Base-by-base conservation (phyloP, 1,284 basidiomycete species). In the Papiliotrema fonsecae region DNA sequence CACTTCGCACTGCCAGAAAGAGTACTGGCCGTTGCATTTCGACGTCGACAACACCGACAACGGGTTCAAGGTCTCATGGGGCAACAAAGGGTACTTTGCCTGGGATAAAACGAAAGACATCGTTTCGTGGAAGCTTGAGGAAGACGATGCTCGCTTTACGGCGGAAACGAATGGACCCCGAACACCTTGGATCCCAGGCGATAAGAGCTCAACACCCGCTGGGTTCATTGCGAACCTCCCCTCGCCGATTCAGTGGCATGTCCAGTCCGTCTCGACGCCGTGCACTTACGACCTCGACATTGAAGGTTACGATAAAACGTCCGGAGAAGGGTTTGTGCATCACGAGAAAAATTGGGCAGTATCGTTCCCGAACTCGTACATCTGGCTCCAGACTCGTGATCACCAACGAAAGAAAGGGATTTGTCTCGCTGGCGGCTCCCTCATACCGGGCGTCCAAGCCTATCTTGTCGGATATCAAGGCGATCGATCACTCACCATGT, bases 291-390 rank as follows among this genome's bases (percentile, higher is more conserved):
- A 47, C 6, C 47, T 60, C 22, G 19, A 27, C 18, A 34, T 54
- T n/a, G 26, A 34, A 2, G 21, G 38, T 16, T 31, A 26, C 35
- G 24, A 21, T 11, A 16, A 24, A 27, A 19, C 14, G 11, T 10
- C 7, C 32, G 58, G 61, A 2, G 27, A 24, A 24, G 61, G 56
- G 1, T 45, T 41, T 18, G 58, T 52, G 3, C 61, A 62, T 34
- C 31, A 47, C n/a, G 61, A 62, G 47, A 62, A 62, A 54, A 62
- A 62, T 27, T 62, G 61, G 61, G 61, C 61, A 13, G 26, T 51
- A 14, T 56, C 56, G 10, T 62, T 62, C 44, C 61, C 61, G 7
- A 51, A 50, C 14, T 50, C 53, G 11, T 60, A 62, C 37, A 58
- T 58, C 30, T 62, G 61, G 61, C 51, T 62, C 14, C 61, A 62